Evolutionary conservation across 371 early-diverging fungal species (phyloP).

Genomic region (Mortierella sp.): DNA sequence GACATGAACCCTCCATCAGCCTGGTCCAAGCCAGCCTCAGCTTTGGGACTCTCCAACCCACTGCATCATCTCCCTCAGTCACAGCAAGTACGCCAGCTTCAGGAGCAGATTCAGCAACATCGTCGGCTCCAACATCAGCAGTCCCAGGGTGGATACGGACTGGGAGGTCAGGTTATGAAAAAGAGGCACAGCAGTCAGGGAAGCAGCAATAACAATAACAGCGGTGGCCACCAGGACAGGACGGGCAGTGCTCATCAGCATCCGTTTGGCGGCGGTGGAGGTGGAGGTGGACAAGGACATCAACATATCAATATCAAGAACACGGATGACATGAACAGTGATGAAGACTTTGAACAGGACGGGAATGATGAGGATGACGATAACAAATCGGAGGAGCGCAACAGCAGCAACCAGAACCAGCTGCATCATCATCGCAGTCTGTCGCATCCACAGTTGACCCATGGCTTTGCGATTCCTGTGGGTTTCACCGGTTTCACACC

Average conservation of each 20-base stretch:
- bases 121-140: constrained; percentile 44
- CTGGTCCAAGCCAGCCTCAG: constrained; percentile 50
- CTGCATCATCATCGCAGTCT: constrained; percentile 35
- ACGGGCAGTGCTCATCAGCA: constrained; percentile 11
- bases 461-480: constrained; percentile 37
- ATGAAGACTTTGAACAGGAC: constrained; percentile 37
- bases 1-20: constrained; percentile 48
- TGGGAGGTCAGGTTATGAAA: constrained; percentile 25
- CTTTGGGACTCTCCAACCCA: constrained; percentile 38
- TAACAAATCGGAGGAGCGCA: constrained; percentile 4
- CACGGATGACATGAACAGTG: constrained; percentile 34
- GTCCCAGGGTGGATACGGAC: constrained; percentile 28
- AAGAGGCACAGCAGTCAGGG: constrained; percentile 17
- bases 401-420: constrained; percentile 1
- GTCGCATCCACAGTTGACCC: constrained; percentile 46
- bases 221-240: constrained; percentile 4
- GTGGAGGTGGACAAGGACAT: constrained; percentile 10
- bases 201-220: constrained; percentile 4
- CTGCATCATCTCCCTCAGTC: constrained; percentile 44
- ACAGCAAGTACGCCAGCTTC: constrained; percentile 45
- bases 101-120: constrained; percentile 53
- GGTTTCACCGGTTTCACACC: constrained; percentile 35
- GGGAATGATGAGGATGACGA: constrained; percentile 22
- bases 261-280: constrained; percentile 2
- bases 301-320: constrained; percentile 51